Conservation (phyloP, 108 stramenopile genomes). For the Bacterosira constricta region DNA sequence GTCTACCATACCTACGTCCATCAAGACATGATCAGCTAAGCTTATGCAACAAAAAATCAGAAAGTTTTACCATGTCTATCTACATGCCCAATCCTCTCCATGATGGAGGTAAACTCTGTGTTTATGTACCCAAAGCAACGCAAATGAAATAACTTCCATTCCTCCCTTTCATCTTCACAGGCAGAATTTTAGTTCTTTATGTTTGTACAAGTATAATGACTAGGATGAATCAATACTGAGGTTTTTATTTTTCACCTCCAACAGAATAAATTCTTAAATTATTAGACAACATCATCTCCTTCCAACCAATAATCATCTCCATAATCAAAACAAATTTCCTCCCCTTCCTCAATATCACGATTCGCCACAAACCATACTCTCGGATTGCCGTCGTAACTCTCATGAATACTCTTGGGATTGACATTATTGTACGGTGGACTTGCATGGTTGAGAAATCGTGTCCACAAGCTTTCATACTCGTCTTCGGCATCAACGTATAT, state of each 20-base stretch:
- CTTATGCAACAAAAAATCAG: too few species aligned
- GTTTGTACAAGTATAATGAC: background rate
- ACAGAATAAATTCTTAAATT: background rate
- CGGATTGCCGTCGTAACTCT: conserved; percentile 42
- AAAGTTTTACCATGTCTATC: too few species aligned
- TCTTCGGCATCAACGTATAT: conserved; percentile 61
- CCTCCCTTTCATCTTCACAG: too few species aligned
- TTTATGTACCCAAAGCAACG: background rate
- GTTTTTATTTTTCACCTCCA: background rate
- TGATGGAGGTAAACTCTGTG: too few species aligned
- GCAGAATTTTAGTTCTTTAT: too few species aligned
- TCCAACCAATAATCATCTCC: conserved; percentile 78
- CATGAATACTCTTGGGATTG: conserved; percentile 47
- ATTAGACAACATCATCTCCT: conserved; percentile 48
- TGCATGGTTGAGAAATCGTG: conserved; percentile 58
- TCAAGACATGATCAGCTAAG: too few species aligned
- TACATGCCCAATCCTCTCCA: too few species aligned
- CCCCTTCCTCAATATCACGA: conserved; percentile 71
- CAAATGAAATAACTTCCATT: too few species aligned
- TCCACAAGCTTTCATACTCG: conserved; percentile 50
- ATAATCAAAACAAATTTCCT: conserved; percentile 91
- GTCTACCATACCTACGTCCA: too few species aligned
- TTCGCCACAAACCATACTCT: conserved; percentile 80
- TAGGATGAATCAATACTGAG: background rate
- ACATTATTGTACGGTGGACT: conserved; percentile 28